phyloP scores from a whole-genome alignment of 73 alveolate genomes.

The Uronychia setigera region DNA sequence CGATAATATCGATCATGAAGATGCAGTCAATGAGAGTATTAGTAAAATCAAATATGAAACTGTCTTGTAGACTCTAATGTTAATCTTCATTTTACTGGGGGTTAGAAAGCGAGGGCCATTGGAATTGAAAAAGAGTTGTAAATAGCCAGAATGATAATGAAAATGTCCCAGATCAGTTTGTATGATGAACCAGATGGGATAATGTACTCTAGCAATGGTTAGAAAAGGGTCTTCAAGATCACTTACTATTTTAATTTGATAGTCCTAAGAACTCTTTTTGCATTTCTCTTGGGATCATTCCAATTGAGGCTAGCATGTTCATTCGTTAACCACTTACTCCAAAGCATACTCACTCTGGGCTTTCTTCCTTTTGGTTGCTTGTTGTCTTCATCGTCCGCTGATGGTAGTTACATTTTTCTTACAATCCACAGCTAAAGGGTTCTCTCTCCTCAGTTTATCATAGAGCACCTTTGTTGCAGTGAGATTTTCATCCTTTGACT shows the following conservation, averaged over 20 bases:
- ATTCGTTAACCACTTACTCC: not conserved
- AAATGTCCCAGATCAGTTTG: slow-evolving; percentile 56
- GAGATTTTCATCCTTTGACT: not conserved
- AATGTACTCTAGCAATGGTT: not conserved
- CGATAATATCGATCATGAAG: slow-evolving; percentile 62
- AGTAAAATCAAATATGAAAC: not conserved
- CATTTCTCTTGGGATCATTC: not conserved
- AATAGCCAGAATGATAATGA: slow-evolving; percentile 42
- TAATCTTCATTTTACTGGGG: not conserved
- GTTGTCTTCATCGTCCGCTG: not conserved
- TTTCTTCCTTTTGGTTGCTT: not conserved
- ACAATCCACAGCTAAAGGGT: not conserved
- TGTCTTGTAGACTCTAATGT: not conserved
- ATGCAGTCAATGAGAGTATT: slow-evolving; percentile 36
- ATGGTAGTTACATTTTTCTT: not conserved
- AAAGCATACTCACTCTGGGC: not conserved
- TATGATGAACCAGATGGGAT: not conserved
- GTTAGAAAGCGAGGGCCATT: slow-evolving; percentile 49
- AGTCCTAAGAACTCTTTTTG: not conserved
- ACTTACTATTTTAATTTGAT: not conserved
- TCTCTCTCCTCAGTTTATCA: not conserved
- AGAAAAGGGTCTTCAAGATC: not conserved
- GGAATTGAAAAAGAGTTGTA: slow-evolving; percentile 65
- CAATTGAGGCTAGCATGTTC: not conserved
- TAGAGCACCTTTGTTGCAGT: not conserved